phyloP scores from a whole-genome alignment of 2,329 filamentous ascomycete species.

The Metarhizium brunneum region DNA sequence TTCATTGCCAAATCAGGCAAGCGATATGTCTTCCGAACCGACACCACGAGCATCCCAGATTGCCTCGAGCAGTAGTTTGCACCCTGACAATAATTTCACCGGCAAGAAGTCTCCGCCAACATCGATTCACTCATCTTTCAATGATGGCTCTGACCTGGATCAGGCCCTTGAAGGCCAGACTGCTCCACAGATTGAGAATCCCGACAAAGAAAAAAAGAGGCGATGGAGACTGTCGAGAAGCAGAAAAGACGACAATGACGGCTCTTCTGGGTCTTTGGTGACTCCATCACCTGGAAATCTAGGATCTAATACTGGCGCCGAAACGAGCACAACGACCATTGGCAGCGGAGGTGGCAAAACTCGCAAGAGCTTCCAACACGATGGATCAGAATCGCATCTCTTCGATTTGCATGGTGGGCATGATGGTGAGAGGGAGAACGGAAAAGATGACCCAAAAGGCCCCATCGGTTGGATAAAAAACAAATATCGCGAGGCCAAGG shows the following conservation, averaged over 20 bases:
- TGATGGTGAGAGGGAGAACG: slow-evolving; percentile 26
- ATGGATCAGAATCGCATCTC: slow-evolving; percentile 36
- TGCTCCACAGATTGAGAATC: slow-evolving; percentile 27
- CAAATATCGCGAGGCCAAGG: slow-evolving; percentile 52
- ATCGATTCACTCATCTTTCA: slow-evolving; percentile 68
- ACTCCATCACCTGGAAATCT: slow-evolving; percentile 36
- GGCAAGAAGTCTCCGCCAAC: slow-evolving; percentile 65
- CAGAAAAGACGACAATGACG: slow-evolving; percentile 45
- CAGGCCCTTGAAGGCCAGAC: slow-evolving; percentile 50
- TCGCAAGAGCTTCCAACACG: slow-evolving; percentile 41
- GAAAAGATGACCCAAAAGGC: slow-evolving; percentile 38
- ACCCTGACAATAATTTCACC: slow-evolving; percentile 43
- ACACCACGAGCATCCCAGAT: slow-evolving; percentile 38
- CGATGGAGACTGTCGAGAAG: slow-evolving; percentile 64
- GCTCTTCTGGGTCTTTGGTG: slow-evolving; percentile 29
- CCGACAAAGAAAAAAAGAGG: slow-evolving; percentile 60
- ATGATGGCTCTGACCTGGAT: slow-evolving; percentile 75
- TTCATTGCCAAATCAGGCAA: slow-evolving; percentile 12
- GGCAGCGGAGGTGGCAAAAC: slow-evolving; percentile 47
- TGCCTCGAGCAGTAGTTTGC: slow-evolving; percentile 29
- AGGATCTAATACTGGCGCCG: slow-evolving; percentile 55
- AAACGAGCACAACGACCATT: slow-evolving; percentile 58
- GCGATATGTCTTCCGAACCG: slow-evolving; percentile 31
- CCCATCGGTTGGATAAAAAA: slow-evolving; percentile 49
- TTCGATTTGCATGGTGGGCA: slow-evolving; percentile 29